phyloP scores from a whole-genome alignment of 345 rosid genomes.

The Jatropha curcas region DNA sequence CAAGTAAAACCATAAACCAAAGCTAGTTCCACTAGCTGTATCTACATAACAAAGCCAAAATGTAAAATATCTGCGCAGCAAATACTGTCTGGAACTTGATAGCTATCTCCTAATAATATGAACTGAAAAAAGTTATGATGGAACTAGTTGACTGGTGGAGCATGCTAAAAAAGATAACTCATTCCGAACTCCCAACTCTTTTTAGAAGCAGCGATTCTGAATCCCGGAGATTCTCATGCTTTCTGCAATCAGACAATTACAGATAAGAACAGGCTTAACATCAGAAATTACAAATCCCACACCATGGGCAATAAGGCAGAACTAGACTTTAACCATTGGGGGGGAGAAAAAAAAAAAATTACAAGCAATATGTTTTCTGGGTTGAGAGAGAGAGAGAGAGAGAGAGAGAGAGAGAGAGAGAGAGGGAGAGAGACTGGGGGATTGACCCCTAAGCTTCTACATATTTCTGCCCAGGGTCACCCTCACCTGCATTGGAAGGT shows the following conservation, averaged over 20 bases:
- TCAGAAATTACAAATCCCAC: neutral
- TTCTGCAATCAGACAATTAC: slow-evolving; percentile 44
- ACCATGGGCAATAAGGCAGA: neutral
- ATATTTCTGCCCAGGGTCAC: neutral
- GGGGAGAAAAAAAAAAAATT: no score
- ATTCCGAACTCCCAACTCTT: neutral
- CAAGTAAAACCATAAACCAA: neutral
- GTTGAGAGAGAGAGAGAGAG: no score
- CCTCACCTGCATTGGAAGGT: slow-evolving; percentile 89
- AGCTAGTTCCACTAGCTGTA: neutral
- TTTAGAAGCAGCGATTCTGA: neutral
- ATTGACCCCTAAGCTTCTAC: no score
- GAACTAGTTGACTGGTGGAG: neutral
- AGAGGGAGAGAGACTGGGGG: no score
- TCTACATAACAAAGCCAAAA: neutral
- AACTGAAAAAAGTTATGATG: neutral
- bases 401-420: no score
- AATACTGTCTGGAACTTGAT: neutral
- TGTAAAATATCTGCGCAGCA: neutral
- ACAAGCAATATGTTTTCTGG: no score
- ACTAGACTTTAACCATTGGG: no score
- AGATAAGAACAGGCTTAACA: neutral
- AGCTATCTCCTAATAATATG: neutral
- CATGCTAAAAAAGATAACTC: neutral
- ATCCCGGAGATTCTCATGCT: slow-evolving; percentile 29